Evolutionary conservation across 805 yeast species (phyloP).

Genomic region (Torulaspora quercuum): DNA sequence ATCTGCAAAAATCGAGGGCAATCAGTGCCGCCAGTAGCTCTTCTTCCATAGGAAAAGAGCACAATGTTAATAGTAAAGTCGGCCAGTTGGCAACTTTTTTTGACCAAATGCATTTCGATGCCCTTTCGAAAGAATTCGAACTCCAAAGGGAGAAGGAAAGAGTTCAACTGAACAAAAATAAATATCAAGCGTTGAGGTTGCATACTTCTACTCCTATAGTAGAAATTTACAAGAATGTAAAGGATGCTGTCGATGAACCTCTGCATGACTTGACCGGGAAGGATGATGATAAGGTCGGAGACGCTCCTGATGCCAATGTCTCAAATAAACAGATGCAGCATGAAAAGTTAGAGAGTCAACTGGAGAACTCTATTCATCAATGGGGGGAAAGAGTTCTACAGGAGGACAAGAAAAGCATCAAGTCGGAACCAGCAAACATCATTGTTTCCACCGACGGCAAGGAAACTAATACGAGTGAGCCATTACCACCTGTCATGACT

Average conservation of each 20-base stretch:
- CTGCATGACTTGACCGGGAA: constrained; percentile 31
- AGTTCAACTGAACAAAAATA: constrained; percentile 53
- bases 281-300: constrained; percentile 17
- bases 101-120: constrained; percentile 75
- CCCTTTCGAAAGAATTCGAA: constrained; percentile 79
- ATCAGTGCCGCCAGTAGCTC: constrained; percentile 16
- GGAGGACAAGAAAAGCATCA: constrained; percentile 7
- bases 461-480: constrained; percentile 15
- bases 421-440: constrained; percentile 10
- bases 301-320: constrained; percentile 4
- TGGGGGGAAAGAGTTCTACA: constrained; percentile 31
- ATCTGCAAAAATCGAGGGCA: constrained; percentile 14
- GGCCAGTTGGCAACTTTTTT: constrained; percentile 62
- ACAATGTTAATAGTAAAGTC: constrained; percentile 45
- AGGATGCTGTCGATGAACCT: constrained; percentile 75
- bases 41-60: constrained; percentile 17
- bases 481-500: constrained; percentile 23
- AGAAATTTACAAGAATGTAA: constrained; percentile 81
- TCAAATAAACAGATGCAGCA: constrained; percentile 19
- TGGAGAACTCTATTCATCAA: constrained; percentile 33
- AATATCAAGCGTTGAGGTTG: constrained; percentile 66
- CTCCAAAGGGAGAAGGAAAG: constrained; percentile 80
- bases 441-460: constrained; percentile 13
- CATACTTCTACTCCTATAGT: constrained; percentile 81
- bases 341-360: constrained; percentile 28